Evolutionary conservation across 495 filamentous ascomycete genomes (phyloP).

Genomic region (Astrothelium macrocarpum): DNA sequence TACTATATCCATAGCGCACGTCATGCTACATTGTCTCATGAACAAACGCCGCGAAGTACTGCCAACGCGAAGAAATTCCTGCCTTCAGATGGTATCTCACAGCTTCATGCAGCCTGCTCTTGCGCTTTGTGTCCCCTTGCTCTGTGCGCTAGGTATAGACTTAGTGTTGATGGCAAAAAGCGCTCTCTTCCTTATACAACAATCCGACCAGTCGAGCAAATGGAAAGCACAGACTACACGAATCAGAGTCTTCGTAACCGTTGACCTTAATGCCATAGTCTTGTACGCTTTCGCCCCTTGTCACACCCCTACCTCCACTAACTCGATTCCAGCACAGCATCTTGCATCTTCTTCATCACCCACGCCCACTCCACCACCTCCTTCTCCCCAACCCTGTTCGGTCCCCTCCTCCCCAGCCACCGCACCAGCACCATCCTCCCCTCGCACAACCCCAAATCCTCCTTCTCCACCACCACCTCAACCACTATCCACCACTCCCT

Average conservation of each 20-base stretch:
- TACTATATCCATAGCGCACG: neutral
- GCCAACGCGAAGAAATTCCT: neutral
- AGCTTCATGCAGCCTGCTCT: neutral
- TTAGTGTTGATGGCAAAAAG: neutral
- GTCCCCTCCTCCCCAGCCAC: neutral
- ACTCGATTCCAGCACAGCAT: neutral
- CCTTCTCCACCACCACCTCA: neutral
- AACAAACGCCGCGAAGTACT: neutral
- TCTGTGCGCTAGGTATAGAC: neutral
- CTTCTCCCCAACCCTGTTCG: neutral
- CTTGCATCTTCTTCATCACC: neutral
- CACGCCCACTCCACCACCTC: neutral
- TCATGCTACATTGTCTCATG: neutral
- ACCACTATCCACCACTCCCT: neutral
- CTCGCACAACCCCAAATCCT: neutral
- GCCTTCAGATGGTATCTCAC: neutral
- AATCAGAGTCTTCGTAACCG: neutral
- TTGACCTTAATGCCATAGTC: neutral
- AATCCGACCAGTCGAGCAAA: no score
- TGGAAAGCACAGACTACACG: neutral
- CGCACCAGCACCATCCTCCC: neutral
- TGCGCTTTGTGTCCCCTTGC: neutral
- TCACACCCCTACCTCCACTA: neutral
- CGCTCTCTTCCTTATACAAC: no score
- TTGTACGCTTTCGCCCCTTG: neutral